Conservation (phyloP, 441 rosid species). For the Populus hybrid region DNA sequence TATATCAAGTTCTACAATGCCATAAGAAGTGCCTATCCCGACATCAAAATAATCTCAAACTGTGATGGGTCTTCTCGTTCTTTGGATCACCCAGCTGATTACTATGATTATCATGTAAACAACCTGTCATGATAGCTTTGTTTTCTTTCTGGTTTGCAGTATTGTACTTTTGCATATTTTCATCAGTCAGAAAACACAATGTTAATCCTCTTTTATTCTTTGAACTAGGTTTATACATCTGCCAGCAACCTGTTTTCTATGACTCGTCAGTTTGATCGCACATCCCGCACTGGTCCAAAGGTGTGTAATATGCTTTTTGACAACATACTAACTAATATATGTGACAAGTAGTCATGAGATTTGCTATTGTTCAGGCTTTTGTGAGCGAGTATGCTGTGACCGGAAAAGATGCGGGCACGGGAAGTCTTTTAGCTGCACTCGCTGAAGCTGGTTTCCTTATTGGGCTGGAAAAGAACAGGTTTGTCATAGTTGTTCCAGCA, state of each 20-base stretch:
- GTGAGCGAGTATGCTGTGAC: too few species aligned
- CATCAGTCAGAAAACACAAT: neutral
- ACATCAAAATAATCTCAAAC: constrained; percentile 73
- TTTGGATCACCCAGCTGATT: constrained; percentile 78
- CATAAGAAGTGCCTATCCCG: constrained; percentile 66
- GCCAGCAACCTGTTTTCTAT: constrained; percentile 61
- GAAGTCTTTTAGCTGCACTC: too few species aligned
- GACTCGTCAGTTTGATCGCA: constrained; percentile 53
- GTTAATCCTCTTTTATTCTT: constrained; percentile 8
- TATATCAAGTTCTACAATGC: constrained; percentile 78
- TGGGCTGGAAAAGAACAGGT: too few species aligned
- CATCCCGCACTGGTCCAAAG: constrained; percentile 78
- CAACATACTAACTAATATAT: neutral
- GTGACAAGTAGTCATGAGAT: too few species aligned
- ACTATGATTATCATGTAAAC: constrained; percentile 73
- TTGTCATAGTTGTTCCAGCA: too few species aligned
- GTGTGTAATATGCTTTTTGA: constrained; percentile 28
- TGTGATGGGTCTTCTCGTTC: constrained; percentile 72
- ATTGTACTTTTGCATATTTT: neutral
- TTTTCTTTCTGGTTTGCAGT: neutral
- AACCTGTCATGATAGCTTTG: neutral
- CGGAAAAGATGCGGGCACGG: too few species aligned
- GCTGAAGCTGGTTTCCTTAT: too few species aligned
- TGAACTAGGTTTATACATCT: constrained; percentile 58
- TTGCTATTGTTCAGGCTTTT: too few species aligned